Base-by-base conservation (phyloP, 176 grass and related monocot genomes). In the Aegilops sharonensis region DNA sequence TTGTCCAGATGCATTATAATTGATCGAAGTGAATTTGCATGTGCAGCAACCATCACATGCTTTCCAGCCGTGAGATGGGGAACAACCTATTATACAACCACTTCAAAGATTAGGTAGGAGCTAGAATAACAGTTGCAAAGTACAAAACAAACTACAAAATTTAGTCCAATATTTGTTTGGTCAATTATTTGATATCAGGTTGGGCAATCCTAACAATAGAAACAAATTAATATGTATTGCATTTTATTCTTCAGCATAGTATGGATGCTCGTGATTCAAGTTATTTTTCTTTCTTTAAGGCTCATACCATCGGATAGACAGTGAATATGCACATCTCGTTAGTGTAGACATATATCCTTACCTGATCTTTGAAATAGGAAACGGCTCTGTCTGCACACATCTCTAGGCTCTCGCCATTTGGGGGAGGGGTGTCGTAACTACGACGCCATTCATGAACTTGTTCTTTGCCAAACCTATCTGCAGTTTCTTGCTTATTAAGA, bases 1-100 rank as follows among this genome's bases (percentile, higher is more conserved):
- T 99, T 91, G 84, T 99, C 97, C 31, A 99, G 85, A 76, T 99
- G 95, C 97, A 99, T 99, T 86, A 99, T 96, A 57, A 99, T 96
- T 18, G 97, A 99, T 72, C 97, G 89, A 69, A 99, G 90, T 25
- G 97, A 99, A 48, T 96, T 99, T 24, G 94, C 97, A 89, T 96
- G 97, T 56, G 97, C 97, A 68, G 90, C 92, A 88, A 99, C 91
- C 97, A 99, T 96, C 56, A 96, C 90, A 77, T 96, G 93, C 57
- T 96, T 99, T 80, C 97, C 97, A 65, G 81, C 87, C 30, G 64
- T 82, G 64, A 91, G 86, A 11, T 88, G 86, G 29, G 90, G 90
- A 81, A 91, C 83, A 75, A 91, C 78, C 89, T 91, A 57, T 85
- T 15, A 50, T 20, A 11, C 13, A 72, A 29, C 14, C 8, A 3